phyloP scores from a whole-genome alignment of 495 filamentous ascomycete species.

The Rhizodiscina lignyota region DNA sequence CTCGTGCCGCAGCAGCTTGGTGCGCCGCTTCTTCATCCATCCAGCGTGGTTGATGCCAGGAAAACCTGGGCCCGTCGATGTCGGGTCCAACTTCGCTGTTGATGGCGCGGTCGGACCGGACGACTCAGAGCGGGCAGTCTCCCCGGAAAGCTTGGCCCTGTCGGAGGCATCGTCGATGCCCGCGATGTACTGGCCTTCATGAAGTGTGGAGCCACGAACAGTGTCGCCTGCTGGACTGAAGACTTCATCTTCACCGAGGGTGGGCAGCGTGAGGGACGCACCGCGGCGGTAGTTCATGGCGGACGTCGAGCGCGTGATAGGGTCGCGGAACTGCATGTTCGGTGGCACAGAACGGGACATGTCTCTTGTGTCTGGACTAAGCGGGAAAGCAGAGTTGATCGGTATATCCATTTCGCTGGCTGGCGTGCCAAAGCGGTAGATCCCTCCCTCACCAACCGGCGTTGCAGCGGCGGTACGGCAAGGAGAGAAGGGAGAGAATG shows the following conservation, averaged over 20 bases:
- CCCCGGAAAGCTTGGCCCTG: no score
- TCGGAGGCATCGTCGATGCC: no score
- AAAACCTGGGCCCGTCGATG: slow-evolving; percentile 2
- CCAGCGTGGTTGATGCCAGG: slow-evolving; percentile 48
- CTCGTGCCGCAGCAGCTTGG: slow-evolving; percentile 74
- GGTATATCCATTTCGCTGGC: slow-evolving; percentile 86
- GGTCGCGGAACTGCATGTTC: slow-evolving; percentile 60
- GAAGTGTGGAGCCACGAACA: background rate
- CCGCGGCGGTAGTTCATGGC: slow-evolving; percentile 31
- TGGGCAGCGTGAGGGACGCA: slow-evolving; percentile 39
- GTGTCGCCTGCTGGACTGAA: slow-evolving; percentile 18
- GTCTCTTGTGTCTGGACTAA: slow-evolving; percentile 53
- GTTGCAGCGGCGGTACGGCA: slow-evolving; percentile 21
- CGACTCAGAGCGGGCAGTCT: no score
- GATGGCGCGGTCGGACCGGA: slow-evolving; percentile 7
- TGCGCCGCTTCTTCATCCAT: slow-evolving; percentile 91
- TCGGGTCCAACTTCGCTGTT: background rate
- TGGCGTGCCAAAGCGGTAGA: slow-evolving; percentile 63
- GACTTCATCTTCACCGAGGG: slow-evolving; percentile 31
- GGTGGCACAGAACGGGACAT: slow-evolving; percentile 81
- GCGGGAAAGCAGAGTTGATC: slow-evolving; percentile 51
- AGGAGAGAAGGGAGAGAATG: slow-evolving; percentile 10
- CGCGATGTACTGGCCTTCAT: no score
- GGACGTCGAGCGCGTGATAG: slow-evolving; percentile 27
- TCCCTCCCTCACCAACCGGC: slow-evolving; percentile 15